Percentiles rank a stretch among this genome's conserved stretches.
These are phyloP conservation scores for Colletotrichum liriopes DNA, from an alignment of 2,329 filamentous ascomycete genomes.

Conservation along the genomic window DNA sequence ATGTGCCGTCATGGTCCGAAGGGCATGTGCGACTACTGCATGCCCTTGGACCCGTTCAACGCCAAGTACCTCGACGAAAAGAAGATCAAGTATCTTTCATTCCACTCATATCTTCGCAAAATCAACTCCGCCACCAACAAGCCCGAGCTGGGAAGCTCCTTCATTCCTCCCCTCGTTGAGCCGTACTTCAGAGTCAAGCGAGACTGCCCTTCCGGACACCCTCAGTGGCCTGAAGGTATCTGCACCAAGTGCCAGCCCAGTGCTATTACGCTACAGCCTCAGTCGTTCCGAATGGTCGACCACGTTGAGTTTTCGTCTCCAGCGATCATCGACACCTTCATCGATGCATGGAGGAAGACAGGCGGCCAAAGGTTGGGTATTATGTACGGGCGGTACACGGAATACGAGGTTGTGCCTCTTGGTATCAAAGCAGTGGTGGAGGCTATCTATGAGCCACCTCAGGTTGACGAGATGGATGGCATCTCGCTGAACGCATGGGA, in stretches of 20 bases:
- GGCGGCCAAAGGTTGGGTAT: conserved; percentile 90
- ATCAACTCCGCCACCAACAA: conserved; percentile 98
- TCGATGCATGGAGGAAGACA: conserved; percentile 92
- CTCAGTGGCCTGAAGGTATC: conserved; percentile 94
- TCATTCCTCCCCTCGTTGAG: conserved; percentile 94
- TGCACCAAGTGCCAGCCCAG: conserved; percentile 99
- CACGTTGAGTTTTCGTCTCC: conserved; percentile 96
- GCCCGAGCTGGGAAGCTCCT: conserved; percentile 92
- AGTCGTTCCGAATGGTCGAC: conserved; percentile 96
- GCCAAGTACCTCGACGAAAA: conserved; percentile 90
- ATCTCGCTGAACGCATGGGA: conserved; percentile 89
- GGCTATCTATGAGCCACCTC: conserved; percentile 96
- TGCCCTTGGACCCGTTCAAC: conserved; percentile 95
- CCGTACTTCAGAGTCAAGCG: conserved; percentile 91
- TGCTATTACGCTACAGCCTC: conserved; percentile 94
- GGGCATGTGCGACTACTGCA: conserved; percentile 99
- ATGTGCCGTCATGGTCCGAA: conserved; percentile 98
- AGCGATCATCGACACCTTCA: conserved; percentile 87
- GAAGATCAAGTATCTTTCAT: conserved; percentile 99
- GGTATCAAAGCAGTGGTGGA: conserved; percentile 97
- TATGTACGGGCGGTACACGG: conserved; percentile 90
- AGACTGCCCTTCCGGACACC: conserved; percentile 93
- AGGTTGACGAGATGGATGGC: conserved; percentile 90
- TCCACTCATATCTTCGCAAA: conserved; percentile 94
- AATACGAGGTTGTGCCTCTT: conserved; percentile 93